Evolutionary conservation across 768 basidiomycete genomes (phyloP).

Genomic region (Leucocoprinus leucothites): DNA sequence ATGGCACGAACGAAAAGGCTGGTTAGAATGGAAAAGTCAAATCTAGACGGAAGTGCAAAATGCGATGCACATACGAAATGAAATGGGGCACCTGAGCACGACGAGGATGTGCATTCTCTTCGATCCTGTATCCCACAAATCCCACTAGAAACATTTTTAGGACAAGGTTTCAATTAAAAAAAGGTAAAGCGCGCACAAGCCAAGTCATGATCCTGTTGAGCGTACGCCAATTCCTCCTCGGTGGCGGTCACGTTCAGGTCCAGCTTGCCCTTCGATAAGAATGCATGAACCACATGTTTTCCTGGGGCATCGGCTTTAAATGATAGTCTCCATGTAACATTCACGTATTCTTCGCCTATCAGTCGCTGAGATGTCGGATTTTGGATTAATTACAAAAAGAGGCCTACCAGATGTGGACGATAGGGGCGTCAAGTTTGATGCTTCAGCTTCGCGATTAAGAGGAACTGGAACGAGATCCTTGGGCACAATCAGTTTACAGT

Average conservation of each 20-base stretch:
- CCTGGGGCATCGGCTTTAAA: constrained; percentile 23
- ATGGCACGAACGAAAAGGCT: constrained; percentile 15
- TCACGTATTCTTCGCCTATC: constrained; percentile 23
- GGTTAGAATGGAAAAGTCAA: neutral
- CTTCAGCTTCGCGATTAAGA: constrained; percentile 27
- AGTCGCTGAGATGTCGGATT: too few relatives aligned
- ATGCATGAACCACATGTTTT: constrained; percentile 19
- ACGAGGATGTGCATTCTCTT: constrained; percentile 27
- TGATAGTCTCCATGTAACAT: constrained; percentile 31
- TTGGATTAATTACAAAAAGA: too few relatives aligned
- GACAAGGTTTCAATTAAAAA: neutral
- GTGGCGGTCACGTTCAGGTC: constrained; percentile 18
- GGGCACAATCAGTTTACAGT: neutral
- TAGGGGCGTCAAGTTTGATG: neutral
- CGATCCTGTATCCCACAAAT: constrained; percentile 23
- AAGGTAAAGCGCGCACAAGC: constrained; percentile 17
- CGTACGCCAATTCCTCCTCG: constrained; percentile 18
- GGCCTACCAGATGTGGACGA: too few relatives aligned
- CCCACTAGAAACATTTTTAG: constrained; percentile 19
- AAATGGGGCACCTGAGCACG: constrained; percentile 12
- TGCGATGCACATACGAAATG: constrained; percentile 16
- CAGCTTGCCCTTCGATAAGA: neutral
- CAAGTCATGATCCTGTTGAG: constrained; percentile 22
- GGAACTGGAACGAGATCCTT: constrained; percentile 31
- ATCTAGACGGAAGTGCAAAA: too few relatives aligned